Evolutionary conservation across 2,329 filamentous ascomycete genomes (phyloP).

Genomic region (Fusarium incarnatum): DNA sequence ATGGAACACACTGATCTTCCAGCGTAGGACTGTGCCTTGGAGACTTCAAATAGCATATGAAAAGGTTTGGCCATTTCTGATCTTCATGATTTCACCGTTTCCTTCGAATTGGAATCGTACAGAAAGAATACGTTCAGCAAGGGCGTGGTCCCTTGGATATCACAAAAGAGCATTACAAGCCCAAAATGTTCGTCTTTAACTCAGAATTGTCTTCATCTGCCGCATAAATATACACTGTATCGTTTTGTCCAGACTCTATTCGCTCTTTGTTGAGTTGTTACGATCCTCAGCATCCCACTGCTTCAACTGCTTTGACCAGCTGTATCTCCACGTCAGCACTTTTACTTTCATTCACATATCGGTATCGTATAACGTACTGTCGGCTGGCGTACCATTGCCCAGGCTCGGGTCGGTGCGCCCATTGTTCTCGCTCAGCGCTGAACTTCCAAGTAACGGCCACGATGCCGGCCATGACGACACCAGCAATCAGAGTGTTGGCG

Average conservation of each 20-base stretch:
- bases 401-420: constrained; percentile 80
- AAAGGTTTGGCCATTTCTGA: no score
- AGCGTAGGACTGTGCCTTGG: not conserved
- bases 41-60: no score
- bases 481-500: constrained; percentile 84
- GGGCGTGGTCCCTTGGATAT: not conserved
- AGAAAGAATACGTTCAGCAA: not conserved
- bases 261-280: constrained; percentile 47
- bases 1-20: not conserved
- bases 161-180: not conserved
- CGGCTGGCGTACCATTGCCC: constrained; percentile 85
- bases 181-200: constrained; percentile 18
- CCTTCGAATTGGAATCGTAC: not conserved
- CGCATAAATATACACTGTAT: constrained; percentile 43
- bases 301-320: constrained; percentile 61
- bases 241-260: constrained; percentile 29
- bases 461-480: constrained; percentile 75
- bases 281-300: constrained; percentile 59
- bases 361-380: constrained; percentile 69
- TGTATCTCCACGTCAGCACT: constrained; percentile 45
- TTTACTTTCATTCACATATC: not conserved
- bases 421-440: constrained; percentile 78
- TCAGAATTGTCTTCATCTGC: constrained; percentile 28
- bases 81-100: not conserved
- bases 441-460: constrained; percentile 75